phyloP scores from a whole-genome alignment of 2,329 filamentous ascomycete genomes.

The Colletotrichum phormii region DNA sequence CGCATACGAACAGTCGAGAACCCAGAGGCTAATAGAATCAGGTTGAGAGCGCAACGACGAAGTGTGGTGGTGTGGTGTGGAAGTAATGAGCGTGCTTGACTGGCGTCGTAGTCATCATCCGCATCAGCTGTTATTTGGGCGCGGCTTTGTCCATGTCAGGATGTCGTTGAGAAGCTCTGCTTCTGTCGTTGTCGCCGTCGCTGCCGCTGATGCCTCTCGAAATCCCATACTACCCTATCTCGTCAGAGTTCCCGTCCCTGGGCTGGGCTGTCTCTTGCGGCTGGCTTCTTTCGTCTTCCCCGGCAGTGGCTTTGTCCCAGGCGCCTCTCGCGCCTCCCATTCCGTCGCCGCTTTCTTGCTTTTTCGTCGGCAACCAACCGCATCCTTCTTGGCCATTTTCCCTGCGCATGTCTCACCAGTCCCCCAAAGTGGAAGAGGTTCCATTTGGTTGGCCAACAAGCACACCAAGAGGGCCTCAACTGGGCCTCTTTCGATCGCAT shows the following conservation, averaged over 20 bases:
- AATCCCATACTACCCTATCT: not conserved
- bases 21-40: not conserved
- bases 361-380: constrained; percentile 31
- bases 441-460: constrained; percentile 19
- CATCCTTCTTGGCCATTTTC: constrained; percentile 16
- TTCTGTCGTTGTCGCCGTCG: not conserved
- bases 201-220: not conserved
- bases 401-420: constrained; percentile 32
- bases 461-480: not conserved
- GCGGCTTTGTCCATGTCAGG: not conserved
- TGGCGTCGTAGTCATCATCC: not conserved
- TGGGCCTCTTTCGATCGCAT: constrained; percentile 32
- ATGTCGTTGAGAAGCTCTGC: not conserved
- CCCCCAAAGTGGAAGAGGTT: constrained; percentile 18
- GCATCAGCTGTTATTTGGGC: not conserved
- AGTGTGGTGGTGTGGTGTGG: not conserved
- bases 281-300: constrained; percentile 16
- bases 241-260: not conserved
- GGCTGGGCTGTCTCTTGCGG: not conserved
- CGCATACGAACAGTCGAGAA: not conserved
- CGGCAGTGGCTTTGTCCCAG: constrained; percentile 31
- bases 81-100: not conserved
- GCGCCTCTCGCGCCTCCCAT: constrained; percentile 33
- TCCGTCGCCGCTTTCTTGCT: constrained; percentile 30
- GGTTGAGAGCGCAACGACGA: constrained; percentile 7